Percentiles rank a stretch among this genome's conserved stretches.
Conservation (phyloP, 805 yeast genomes). For the Starmera quercuum region DNA sequence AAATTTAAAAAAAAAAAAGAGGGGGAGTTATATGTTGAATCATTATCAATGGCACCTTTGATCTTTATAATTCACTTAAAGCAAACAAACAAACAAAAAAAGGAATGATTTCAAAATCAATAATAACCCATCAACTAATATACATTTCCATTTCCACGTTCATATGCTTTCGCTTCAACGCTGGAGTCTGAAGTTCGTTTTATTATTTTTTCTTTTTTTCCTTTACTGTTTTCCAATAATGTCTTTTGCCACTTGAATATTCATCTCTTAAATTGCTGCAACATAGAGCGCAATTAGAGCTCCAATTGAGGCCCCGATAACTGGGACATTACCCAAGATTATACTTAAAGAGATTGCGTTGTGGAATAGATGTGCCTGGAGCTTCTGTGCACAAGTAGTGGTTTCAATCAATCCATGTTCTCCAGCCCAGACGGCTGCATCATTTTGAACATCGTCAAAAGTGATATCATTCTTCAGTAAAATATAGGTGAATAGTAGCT, state of each 20-base stretch:
- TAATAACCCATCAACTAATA: too few relatives aligned
- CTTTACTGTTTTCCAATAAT: too few relatives aligned
- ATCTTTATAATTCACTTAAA: too few relatives aligned
- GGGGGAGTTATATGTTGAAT: too few relatives aligned
- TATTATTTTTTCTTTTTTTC: too few relatives aligned
- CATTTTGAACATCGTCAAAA: slow-evolving; percentile 19
- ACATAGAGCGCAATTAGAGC: slow-evolving; percentile 29
- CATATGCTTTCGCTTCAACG: too few relatives aligned
- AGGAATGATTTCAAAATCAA: too few relatives aligned
- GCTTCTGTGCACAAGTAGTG: slow-evolving; percentile 8
- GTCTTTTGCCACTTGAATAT: too few relatives aligned
- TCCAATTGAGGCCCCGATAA: slow-evolving; percentile 20
- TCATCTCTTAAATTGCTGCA: slow-evolving; percentile 16
- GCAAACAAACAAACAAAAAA: too few relatives aligned
- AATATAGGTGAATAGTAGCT: slow-evolving; percentile 34
- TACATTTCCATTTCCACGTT: too few relatives aligned
- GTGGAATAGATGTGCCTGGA: slow-evolving; percentile 16
- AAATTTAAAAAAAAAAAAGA: neutral
- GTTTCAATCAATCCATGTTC: slow-evolving; percentile 16
- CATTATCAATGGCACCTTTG: too few relatives aligned
- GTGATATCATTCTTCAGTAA: slow-evolving; percentile 20
- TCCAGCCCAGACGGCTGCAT: slow-evolving; percentile 21
- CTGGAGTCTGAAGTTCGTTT: too few relatives aligned
- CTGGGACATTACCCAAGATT: slow-evolving; percentile 27
- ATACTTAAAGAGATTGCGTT: slow-evolving; percentile 17